Evolutionary conservation across 2,329 filamentous ascomycete genomes (phyloP), one percentile per base, ranked within the genome.

Genomic region (Hypoxylon sp.): DNA sequence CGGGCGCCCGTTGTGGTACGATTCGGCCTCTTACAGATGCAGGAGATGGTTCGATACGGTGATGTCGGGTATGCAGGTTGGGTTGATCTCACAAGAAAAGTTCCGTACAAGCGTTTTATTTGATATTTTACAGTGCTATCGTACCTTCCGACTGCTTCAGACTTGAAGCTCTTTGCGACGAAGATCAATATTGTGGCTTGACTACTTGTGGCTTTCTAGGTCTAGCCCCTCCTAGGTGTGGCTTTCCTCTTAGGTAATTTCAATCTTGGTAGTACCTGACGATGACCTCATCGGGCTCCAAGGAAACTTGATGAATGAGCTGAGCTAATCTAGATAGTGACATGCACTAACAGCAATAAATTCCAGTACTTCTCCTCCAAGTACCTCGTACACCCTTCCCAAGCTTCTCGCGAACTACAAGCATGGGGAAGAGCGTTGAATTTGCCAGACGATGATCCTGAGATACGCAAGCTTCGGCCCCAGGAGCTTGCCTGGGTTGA

Each of bases 391-490:
- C 6, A 26, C 24, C 24, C 38, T 46, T 46, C 33, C 56, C 30
- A 11, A 61, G 59, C 63, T 55, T 58, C 52, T 48, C 16, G 12
- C 18, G 20, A 55, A 32, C 16, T 12, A 58, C 18, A 57, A 55
- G 53, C 61, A 68, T 67, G 57, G 63, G 55, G 68, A 73, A 71
- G 69, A 71, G 70, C 32, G 42, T 54, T 22, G 33, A 49, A 49
- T 11, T 28, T 16, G n/a, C 9, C 8, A 50, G 72, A 70, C 73
- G 56, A 78, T 78, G 77, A 78, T 78, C 42, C 61, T 72, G 26
- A 68, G 75, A 72, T 73, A 72, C 18, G 61, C 72, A 49, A 65
- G 75, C 51, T 74, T 77, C 68, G 76, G 78, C 62, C 76, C 74
- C 44, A 74, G 76, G 57, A 77, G 74, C 67, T 70, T 78, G 40